Evolutionary conservation across 441 rosid species (phyloP), one percentile per base, ranked within the genome.

Genomic region (Syzygium malaccense): DNA sequence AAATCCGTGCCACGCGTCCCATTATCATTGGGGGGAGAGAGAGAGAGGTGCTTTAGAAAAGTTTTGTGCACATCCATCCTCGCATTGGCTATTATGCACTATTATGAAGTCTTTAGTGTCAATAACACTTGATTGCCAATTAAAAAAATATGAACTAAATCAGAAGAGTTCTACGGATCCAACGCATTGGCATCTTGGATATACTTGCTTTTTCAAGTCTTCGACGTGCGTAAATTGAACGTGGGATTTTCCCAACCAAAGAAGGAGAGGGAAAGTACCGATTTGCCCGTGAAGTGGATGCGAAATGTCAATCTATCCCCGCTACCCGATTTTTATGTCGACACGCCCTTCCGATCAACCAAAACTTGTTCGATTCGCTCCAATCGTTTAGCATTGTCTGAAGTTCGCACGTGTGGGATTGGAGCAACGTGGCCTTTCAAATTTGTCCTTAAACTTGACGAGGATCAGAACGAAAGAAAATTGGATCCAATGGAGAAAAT

Each of bases 1-100:
- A 45, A 53, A 85, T 89, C 88, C n/a, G 86, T 66, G 89, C 58
- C 56, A 86, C 88, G 83, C 32, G 84, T 64, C 88, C 54, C 56
- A 5, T 41, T 54, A 51, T 64, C 37, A 14, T 30, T 23, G 45
- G 45, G 54, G 87, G 62, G 91, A 88, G 83, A 88, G 60, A 57
- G 89, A 26, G 11, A 57, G 88, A 51, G 75, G 68, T 51, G 79
- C 51, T 25, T 68, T 28, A 37, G 26, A 15, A 30, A 23, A 32
- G 64, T 87, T 30, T 32, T 41, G 48, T 55, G 2, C 26, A 17
- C 18, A 53, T 33, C 62, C n/a, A 45, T 45, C 68, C 14, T 53
- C 11, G 62, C n/a, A 32, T 85, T 54, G 64, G 48, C 62, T 55
- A 54, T 45, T 45, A 85, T 25, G 41, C 48, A 20, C 62, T 32